Evolutionary conservation across 2,329 filamentous ascomycete genomes (phyloP).

Genomic region (Neonectria punicea): DNA sequence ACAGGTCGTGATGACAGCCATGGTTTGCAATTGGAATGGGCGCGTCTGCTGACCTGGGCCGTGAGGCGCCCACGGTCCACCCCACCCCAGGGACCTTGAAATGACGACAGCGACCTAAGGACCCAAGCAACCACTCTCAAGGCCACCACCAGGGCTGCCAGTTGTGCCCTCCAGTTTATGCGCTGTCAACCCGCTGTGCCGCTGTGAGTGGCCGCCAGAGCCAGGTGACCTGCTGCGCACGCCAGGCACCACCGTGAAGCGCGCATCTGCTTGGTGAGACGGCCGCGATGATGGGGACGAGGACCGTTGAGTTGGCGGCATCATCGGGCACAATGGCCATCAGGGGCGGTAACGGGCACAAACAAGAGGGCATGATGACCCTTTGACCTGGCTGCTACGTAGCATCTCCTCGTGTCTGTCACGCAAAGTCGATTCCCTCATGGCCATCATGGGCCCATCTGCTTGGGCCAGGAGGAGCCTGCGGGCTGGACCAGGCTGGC

Average conservation of each 20-base stretch:
- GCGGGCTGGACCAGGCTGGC: conserved; percentile 21
- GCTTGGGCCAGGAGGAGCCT: conserved; percentile 28
- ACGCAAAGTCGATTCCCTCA: conserved; percentile 16
- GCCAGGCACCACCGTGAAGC: conserved; percentile 23
- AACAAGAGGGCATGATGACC: conserved; percentile 24
- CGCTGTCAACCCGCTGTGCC: conserved; percentile 27
- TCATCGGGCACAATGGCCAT: conserved; percentile 13
- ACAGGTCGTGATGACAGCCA: conserved; percentile 26
- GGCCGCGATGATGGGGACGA: conserved; percentile 11
- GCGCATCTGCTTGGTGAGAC: conserved; percentile 10
- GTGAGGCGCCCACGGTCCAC: conserved; percentile 30
- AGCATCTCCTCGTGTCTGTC: conserved; percentile 21
- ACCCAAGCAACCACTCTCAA: conserved; percentile 22
- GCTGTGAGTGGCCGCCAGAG: conserved; percentile 20
- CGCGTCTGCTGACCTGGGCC: conserved; percentile 38
- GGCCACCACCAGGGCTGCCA: conserved; percentile 12
- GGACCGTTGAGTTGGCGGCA: conserved; percentile 9
- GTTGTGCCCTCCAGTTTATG: conserved; percentile 8
- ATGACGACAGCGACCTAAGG: conserved; percentile 40
- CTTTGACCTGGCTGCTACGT: conserved; percentile 23
- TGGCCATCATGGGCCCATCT: conserved; percentile 35
- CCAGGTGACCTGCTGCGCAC: conserved; percentile 22
- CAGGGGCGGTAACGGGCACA: background rate
- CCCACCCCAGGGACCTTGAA: conserved; percentile 34
- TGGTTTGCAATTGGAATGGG: conserved; percentile 33